Conservation (phyloP, 371 early-diverging fungal species). For the Mucor ambiguus region DNA sequence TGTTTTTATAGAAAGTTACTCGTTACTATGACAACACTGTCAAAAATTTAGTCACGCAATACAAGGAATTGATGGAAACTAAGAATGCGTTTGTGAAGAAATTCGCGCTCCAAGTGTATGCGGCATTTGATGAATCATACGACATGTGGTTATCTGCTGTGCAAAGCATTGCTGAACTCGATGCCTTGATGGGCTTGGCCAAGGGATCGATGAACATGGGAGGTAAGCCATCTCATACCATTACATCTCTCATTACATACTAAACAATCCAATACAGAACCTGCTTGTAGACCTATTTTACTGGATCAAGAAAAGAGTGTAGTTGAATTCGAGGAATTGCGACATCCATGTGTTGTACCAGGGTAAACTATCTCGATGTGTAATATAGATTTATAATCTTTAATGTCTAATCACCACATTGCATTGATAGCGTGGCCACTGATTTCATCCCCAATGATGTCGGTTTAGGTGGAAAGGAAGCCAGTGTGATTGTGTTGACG, state of each 20-base stretch:
- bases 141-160: constrained; percentile 2
- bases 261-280: constrained; percentile 32
- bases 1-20: constrained; percentile 58
- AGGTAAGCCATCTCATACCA: constrained; percentile 31
- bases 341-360: constrained; percentile 85
- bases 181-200: constrained; percentile 87
- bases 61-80: constrained; percentile 86
- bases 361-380: constrained; percentile 37
- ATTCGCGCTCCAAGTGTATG: constrained; percentile 72
- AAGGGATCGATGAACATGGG: constrained; percentile 74
- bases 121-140: constrained; percentile 1
- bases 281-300: constrained; percentile 84
- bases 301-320: constrained; percentile 57
- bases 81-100: constrained; percentile 68
- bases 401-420: not conserved
- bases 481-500: constrained; percentile 92
- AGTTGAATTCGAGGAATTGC: constrained; percentile 77
- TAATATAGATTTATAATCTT: not conserved
- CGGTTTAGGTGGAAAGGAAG: constrained; percentile 68
- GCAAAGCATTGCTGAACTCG: constrained; percentile 33
- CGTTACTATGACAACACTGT: constrained; percentile 88
- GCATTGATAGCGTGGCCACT: constrained; percentile 42
- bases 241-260: not conserved
- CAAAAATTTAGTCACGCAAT: constrained; percentile 66
- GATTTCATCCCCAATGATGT: constrained; percentile 97